Evolutionary conservation across 2,329 filamentous ascomycete genomes (phyloP).

Genomic region (Domatiomyces catenatus): DNA sequence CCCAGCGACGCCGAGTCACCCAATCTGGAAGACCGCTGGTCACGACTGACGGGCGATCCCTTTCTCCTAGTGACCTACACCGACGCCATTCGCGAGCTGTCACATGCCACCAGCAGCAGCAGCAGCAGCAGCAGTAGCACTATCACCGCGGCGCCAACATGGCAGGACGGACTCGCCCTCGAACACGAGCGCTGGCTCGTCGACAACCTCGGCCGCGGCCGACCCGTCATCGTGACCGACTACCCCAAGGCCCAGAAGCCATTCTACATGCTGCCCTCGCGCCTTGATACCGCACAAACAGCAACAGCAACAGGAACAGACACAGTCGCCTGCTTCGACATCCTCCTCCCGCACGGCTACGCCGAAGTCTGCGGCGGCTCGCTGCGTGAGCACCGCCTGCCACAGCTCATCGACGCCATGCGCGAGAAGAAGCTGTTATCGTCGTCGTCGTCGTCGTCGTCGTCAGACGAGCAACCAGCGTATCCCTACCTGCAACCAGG

Average conservation of each 20-base stretch:
- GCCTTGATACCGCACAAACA: background rate
- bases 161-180: conserved; percentile 63
- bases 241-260: conserved; percentile 84
- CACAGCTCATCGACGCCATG: conserved; percentile 56
- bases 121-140: conserved; percentile 33
- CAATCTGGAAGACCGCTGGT: conserved; percentile 47
- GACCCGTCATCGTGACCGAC: conserved; percentile 78
- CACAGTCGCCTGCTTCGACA: conserved; percentile 81
- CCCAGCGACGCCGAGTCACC: conserved; percentile 5
- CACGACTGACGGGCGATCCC: conserved; percentile 39
- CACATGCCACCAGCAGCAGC: conserved; percentile 39
- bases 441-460: conserved; percentile 3
- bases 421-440: conserved; percentile 44
- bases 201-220: conserved; percentile 43
- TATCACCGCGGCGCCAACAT: conserved; percentile 59
- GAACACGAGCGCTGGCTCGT: conserved; percentile 90
- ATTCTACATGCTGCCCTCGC: conserved; percentile 65
- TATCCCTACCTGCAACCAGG: conserved; percentile 25
- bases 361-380: conserved; percentile 82
- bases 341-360: conserved; percentile 61
- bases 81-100: conserved; percentile 56
- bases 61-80: conserved; percentile 81
- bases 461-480: background rate
- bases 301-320: conserved; percentile 12
- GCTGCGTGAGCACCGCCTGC: conserved; percentile 67